These are phyloP conservation scores for Aspergillus bombycis DNA, from an alignment of 2,329 filamentous ascomycete species.

Conservation along the genomic window DNA sequence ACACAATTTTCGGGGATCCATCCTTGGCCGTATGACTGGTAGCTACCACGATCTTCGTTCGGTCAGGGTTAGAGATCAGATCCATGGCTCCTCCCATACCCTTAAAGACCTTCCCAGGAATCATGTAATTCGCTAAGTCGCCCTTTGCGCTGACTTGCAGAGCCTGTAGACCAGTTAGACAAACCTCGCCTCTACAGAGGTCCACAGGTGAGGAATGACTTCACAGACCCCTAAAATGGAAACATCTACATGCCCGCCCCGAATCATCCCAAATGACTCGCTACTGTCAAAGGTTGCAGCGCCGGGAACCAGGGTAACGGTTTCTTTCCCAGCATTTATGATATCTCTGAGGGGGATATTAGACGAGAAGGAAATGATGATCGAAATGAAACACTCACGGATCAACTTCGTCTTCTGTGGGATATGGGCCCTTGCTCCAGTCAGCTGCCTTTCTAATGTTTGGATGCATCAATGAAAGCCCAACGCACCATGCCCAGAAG, in stretches of 20 bases:
- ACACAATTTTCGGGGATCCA: conserved; percentile 67
- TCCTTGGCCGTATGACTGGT: conserved; percentile 73
- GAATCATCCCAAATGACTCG: conserved; percentile 86
- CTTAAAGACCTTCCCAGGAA: conserved; percentile 83
- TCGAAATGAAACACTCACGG: conserved; percentile 40
- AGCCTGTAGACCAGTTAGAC: conserved; percentile 44
- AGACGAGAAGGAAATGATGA: neutral
- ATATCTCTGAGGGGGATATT: conserved; percentile 57
- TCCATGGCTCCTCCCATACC: conserved; percentile 84
- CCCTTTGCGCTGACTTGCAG: conserved; percentile 78
- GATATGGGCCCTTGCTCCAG: conserved; percentile 65
- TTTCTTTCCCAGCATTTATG: conserved; percentile 87
- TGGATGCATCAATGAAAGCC: neutral
- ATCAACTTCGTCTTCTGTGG: conserved; percentile 71
- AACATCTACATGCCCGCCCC: conserved; percentile 80
- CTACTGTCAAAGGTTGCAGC: conserved; percentile 77
- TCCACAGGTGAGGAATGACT: neutral
- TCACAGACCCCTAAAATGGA: conserved; percentile 70
- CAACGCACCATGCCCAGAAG: conserved; percentile 68
- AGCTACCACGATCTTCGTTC: conserved; percentile 72
- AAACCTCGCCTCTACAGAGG: neutral
- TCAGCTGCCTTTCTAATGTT: conserved; percentile 5
- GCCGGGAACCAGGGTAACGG: conserved; percentile 76
- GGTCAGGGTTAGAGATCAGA: conserved; percentile 69
- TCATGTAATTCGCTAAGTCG: conserved; percentile 88